Evolutionary conservation across 305 asterid genomes (phyloP), one percentile per base, ranked within the genome.

Genomic region (Petunia hybrid): DNA sequence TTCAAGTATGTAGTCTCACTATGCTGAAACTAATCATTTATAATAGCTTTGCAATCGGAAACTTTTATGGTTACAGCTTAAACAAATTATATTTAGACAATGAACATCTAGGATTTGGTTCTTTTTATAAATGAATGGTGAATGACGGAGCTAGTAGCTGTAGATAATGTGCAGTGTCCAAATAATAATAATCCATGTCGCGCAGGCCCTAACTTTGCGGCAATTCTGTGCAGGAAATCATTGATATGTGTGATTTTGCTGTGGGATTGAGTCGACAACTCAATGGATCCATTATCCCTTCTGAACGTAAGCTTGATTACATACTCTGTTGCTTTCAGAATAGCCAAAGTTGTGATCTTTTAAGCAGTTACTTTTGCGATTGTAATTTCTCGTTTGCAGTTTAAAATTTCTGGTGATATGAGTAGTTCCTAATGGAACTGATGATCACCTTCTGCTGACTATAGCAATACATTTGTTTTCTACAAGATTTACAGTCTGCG

Each of bases 241-340:
- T 96, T 75, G 99, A 96, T 86, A 96, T 96, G 99, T 96, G 99
- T 67, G 99, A 96, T 90, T 96, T 92, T 87, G 95, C 97, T 77
- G 99, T 96, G 89, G 99, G 99, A 85, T 88, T 96, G 86, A 96
- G 99, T 85, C 97, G 99, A 59, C 99, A 96, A 88, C 91, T 96
- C 82, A 96, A 96, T 86, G 99, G 99, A 77, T 92, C 97, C 1
- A 83, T 96, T 82, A 96, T 94, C 85, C 98, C 99, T 79, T 96
- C 99, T 69, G 99, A 96, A 90, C 91, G 98, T 96, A 90, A 92
- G 98, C 80, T 67, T 70, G 61, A 43, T 66, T 73, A 35, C 78
- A 12, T 35, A 12, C 46, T 48, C 1, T 51, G 31, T 36, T 12
- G 46, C 63, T 73, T 36, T 73, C 13, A 12, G 63, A 51, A 35